A percentile compares a stretch with the other conserved stretches of the same genome.
Conservation (phyloP, 2,329 filamentous ascomycete genomes). For the Aspergillus aculeatinus region DNA sequence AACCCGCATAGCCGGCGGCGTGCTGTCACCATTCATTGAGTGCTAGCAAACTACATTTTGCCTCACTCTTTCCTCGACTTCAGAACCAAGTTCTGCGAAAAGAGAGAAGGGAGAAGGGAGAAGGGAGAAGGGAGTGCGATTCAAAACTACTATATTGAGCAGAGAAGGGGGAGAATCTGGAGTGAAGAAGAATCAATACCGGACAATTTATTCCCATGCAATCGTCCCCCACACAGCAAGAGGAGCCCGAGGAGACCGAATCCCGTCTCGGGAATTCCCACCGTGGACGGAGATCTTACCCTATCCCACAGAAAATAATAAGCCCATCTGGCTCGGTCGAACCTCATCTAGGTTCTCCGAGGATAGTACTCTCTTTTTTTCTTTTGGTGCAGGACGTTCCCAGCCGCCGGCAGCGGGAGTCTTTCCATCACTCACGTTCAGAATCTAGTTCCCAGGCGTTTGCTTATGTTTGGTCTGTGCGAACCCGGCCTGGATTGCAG, state of each 20-base stretch:
- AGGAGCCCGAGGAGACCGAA: not conserved
- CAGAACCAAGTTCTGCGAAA: not conserved
- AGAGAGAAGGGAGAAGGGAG: not conserved
- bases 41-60: not conserved
- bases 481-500: conserved; percentile 24
- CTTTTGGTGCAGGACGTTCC: not conserved
- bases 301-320: not conserved
- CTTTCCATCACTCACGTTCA: not conserved
- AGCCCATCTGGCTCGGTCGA: conserved; percentile 6
- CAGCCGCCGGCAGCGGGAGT: not conserved
- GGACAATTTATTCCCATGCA: not conserved
- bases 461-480: conserved; percentile 24
- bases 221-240: not conserved
- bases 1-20: not conserved
- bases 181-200: not conserved
- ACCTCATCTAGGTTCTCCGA: not conserved
- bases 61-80: not conserved
- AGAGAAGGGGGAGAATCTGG: not conserved
- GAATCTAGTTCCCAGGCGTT: conserved; percentile 8
- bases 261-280: conserved; percentile 9
- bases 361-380: not conserved
- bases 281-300: conserved; percentile 7
- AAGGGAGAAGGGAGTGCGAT: not conserved
- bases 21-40: not conserved
- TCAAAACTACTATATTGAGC: not conserved